These are phyloP conservation scores for Ulota crispa DNA, from an alignment of 225 moss, liverwort and hornwort species.

Conservation along the genomic window DNA sequence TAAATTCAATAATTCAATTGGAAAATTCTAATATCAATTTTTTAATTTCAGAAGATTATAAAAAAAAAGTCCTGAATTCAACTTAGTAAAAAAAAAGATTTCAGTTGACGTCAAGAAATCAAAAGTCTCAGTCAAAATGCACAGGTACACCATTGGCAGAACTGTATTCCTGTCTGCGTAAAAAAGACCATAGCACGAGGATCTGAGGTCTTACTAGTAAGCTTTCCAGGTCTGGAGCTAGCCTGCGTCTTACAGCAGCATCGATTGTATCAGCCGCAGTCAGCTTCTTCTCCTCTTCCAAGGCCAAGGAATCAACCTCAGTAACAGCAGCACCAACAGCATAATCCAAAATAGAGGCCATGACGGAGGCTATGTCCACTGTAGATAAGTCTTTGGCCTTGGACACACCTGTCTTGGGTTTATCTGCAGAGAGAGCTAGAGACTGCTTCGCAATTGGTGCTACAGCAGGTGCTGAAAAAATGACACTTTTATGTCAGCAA, in stretches of 20 bases:
- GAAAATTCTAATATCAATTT: too few species aligned
- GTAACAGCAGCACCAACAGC: slow-evolving; percentile 48
- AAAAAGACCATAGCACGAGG: background rate
- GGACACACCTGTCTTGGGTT: slow-evolving; percentile 28
- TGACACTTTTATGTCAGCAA: background rate
- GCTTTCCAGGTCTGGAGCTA: slow-evolving; percentile 69
- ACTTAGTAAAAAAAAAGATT: too few species aligned
- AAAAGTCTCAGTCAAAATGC: background rate
- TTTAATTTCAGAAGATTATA: too few species aligned
- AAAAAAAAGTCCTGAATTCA: too few species aligned
- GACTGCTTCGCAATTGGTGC: slow-evolving; percentile 28
- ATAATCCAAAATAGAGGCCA: slow-evolving; percentile 50
- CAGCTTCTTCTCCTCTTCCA: slow-evolving; percentile 48
- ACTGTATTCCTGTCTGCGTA: background rate
- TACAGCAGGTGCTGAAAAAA: slow-evolving; percentile 19
- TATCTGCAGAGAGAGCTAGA: slow-evolving; percentile 33
- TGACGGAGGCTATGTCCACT: slow-evolving; percentile 47
- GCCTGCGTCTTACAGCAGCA: slow-evolving; percentile 35
- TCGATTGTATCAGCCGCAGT: slow-evolving; percentile 31
- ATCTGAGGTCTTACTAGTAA: slow-evolving; percentile 46
- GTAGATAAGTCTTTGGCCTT: slow-evolving; percentile 33
- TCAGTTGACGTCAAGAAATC: background rate
- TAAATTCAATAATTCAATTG: too few species aligned
- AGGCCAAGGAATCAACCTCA: slow-evolving; percentile 35
- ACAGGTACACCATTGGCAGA: background rate